phyloP scores from a whole-genome alignment of 345 rosid genomes.

The Psidium friedrichsthalianum region DNA sequence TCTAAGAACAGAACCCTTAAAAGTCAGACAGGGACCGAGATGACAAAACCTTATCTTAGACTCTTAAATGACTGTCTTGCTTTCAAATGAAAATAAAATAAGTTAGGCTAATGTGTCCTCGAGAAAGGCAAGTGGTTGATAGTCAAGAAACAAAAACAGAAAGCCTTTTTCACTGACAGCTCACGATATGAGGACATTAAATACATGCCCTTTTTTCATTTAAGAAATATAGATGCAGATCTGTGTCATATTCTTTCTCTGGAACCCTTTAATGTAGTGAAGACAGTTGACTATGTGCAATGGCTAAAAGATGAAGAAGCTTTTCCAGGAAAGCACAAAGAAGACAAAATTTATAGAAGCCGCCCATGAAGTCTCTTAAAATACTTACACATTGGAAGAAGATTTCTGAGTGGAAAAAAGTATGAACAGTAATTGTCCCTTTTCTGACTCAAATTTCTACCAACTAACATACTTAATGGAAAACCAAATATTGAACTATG shows the following conservation, averaged over 20 bases:
- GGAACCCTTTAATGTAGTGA: neutral
- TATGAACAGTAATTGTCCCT: neutral
- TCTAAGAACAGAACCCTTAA: neutral
- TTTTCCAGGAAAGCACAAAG: neutral
- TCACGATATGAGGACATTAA: neutral
- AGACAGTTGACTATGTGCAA: neutral
- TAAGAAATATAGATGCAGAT: neutral
- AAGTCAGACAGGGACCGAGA: neutral
- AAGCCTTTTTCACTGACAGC: neutral
- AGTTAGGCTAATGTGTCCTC: neutral
- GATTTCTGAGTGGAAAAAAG: neutral
- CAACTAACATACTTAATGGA: neutral
- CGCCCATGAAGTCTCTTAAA: neutral
- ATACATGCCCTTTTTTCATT: neutral
- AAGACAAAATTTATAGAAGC: neutral
- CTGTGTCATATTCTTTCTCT: neutral
- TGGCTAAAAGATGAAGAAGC: neutral
- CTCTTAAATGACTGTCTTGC: neutral
- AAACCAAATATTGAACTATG: neutral
- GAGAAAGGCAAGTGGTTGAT: neutral
- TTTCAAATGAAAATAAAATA: neutral
- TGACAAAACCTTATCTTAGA: neutral
- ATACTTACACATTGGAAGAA: neutral
- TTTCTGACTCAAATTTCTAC: neutral
- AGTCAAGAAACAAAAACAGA: neutral